These are phyloP conservation scores for Gracilaria caudata DNA, from an alignment of 23 red algal genomes.

Conservation along the genomic window DNA sequence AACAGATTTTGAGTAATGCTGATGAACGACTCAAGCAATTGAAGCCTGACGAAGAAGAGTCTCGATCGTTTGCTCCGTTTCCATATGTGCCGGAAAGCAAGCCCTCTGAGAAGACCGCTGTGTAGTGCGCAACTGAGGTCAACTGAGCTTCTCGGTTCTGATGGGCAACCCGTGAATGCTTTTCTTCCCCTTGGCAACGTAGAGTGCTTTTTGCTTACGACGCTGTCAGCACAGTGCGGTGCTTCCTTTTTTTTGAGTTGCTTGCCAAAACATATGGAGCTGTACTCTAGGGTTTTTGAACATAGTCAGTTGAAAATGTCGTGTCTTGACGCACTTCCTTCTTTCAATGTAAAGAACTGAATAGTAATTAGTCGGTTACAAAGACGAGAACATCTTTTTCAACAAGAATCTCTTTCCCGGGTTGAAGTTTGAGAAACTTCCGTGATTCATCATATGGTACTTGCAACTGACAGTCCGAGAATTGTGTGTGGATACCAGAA, in stretches of 20 bases:
- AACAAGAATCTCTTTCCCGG: no score
- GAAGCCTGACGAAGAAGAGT: slow-evolving; percentile 29
- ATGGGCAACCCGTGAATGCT: not conserved
- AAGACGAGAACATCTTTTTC: no score
- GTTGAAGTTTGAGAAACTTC: no score
- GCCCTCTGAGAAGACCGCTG: not conserved
- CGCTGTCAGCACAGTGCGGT: not conserved
- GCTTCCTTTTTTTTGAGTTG: not conserved
- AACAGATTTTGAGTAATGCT: not conserved
- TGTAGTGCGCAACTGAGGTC: not conserved
- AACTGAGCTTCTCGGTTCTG: not conserved
- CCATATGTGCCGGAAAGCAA: slow-evolving; percentile 44
- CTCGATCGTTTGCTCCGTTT: slow-evolving; percentile 39
- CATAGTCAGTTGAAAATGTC: not conserved
- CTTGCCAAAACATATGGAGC: not conserved
- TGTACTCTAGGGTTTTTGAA: not conserved
- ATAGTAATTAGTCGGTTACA: not conserved
- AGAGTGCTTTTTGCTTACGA: not conserved
- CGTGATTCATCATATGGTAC: no score
- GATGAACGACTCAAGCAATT: slow-evolving; percentile 27
- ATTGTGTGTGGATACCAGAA: no score
- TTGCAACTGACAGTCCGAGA: no score
- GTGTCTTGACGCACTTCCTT: not conserved
- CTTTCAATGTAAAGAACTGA: not conserved
- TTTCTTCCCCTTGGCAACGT: not conserved